Evolutionary conservation across 805 yeast species (phyloP).

Genomic region (Metschnikowia kunwiensis): DNA sequence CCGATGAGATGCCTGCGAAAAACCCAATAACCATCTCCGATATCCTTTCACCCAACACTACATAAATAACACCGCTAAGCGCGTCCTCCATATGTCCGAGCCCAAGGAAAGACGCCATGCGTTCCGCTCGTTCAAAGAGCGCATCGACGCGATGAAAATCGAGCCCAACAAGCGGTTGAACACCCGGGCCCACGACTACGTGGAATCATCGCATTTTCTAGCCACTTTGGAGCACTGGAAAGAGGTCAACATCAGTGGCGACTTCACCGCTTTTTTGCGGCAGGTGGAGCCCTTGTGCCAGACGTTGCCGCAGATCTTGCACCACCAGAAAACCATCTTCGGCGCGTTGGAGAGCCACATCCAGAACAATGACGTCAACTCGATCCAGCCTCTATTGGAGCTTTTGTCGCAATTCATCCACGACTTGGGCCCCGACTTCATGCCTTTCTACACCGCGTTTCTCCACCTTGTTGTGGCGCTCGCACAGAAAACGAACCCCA

Average conservation of each 20-base stretch:
- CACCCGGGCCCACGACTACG: conserved; percentile 64
- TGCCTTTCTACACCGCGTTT: conserved; percentile 59
- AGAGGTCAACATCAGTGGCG: conserved; percentile 76
- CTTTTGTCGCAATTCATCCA: conserved; percentile 78
- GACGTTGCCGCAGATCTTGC: conserved; percentile 76
- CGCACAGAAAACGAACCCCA: conserved; percentile 36
- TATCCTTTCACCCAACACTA: too few relatives aligned
- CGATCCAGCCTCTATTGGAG: conserved; percentile 81
- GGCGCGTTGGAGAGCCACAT: conserved; percentile 47
- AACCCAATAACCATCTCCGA: too few relatives aligned
- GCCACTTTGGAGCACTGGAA: conserved; percentile 83
- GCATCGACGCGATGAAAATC: conserved; percentile 78
- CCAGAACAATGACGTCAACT: conserved; percentile 56
- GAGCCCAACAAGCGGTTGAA: conserved; percentile 61
- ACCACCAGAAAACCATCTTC: conserved; percentile 62
- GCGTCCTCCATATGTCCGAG: conserved; percentile 8
- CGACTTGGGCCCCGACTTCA: conserved; percentile 89
- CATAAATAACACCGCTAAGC: too few relatives aligned
- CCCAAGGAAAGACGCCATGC: conserved; percentile 47
- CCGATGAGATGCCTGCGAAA: conserved; percentile 17
- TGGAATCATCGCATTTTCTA: conserved; percentile 73
- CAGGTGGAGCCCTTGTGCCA: conserved; percentile 54
- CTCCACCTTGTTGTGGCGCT: conserved; percentile 50
- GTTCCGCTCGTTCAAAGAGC: conserved; percentile 75
- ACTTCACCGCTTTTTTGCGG: conserved; percentile 61